Conservation (phyloP, 768 basidiomycete species). For the Auriscalpium microsporum region DNA sequence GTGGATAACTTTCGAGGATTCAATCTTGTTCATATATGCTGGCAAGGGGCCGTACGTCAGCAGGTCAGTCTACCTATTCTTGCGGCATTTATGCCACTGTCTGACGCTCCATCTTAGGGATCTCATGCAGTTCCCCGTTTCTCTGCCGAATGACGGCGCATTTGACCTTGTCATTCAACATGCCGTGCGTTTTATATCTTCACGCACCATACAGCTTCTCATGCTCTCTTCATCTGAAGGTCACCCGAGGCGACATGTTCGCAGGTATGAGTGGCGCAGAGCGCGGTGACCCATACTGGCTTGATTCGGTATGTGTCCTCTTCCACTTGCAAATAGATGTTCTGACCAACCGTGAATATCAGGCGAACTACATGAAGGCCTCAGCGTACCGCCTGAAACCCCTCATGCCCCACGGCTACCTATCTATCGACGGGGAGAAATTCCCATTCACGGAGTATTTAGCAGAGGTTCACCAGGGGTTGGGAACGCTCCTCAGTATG, state of each 20-base stretch:
- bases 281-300: conserved; percentile 56
- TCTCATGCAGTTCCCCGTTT: conserved; percentile 79
- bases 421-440: conserved; percentile 74
- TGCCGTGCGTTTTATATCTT: conserved; percentile 33
- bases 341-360: not conserved
- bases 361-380: conserved; percentile 71
- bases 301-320: conserved; percentile 37
- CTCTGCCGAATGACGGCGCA: conserved; percentile 67
- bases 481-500: conserved; percentile 60
- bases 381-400: conserved; percentile 68
- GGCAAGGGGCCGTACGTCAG: conserved; percentile 75
- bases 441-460: conserved; percentile 69
- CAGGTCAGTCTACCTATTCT: conserved; percentile 30
- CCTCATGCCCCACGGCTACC: conserved; percentile 38
- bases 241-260: conserved; percentile 43
- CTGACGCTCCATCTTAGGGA: conserved; percentile 32
- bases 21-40: conserved; percentile 61
- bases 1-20: conserved; percentile 67
- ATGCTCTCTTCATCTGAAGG: conserved; percentile 23
- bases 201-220: not conserved
- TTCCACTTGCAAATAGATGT: too few relatives aligned
- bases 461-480: conserved; percentile 63
- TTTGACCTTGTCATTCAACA: conserved; percentile 67
- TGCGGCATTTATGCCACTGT: not conserved
- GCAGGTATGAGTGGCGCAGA: conserved; percentile 52